phyloP scores from a whole-genome alignment of 345 rosid genomes.

The Populus euphratica region DNA sequence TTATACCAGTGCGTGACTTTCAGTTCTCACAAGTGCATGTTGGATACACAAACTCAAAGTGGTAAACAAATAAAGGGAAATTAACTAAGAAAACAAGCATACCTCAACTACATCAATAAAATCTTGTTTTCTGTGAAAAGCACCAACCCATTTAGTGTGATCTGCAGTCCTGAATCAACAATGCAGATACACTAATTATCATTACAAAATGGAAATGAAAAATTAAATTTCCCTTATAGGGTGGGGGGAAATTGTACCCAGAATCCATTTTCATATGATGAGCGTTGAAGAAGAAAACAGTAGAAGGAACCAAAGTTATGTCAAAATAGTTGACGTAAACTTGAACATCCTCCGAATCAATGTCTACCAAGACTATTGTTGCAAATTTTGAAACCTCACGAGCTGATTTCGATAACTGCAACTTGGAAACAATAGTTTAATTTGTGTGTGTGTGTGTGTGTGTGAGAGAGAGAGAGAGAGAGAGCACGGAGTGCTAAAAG shows the following conservation, averaged over 20 bases:
- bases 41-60: not conserved
- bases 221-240: not conserved
- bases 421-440: not conserved
- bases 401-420: conserved; percentile 69
- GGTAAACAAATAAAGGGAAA: not conserved
- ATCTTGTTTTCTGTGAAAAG: conserved; percentile 75
- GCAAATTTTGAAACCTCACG: conserved; percentile 71
- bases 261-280: conserved; percentile 97
- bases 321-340: conserved; percentile 85
- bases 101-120: conserved; percentile 94
- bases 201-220: not conserved
- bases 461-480: too few species aligned
- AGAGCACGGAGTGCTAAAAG: not conserved
- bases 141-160: conserved; percentile 91
- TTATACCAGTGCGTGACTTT: not conserved
- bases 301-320: conserved; percentile 64
- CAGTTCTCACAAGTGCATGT: not conserved
- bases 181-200: not conserved
- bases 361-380: conserved; percentile 55
- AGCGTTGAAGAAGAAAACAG: conserved; percentile 88
- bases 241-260: conserved; percentile 39
- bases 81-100: not conserved
- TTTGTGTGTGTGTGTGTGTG: too few species aligned
- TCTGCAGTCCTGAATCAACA: conserved; percentile 65
- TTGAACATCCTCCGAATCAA: conserved; percentile 70